phyloP scores from a whole-genome alignment of 371 early-diverging fungal species.

The Mortierella sp. region DNA sequence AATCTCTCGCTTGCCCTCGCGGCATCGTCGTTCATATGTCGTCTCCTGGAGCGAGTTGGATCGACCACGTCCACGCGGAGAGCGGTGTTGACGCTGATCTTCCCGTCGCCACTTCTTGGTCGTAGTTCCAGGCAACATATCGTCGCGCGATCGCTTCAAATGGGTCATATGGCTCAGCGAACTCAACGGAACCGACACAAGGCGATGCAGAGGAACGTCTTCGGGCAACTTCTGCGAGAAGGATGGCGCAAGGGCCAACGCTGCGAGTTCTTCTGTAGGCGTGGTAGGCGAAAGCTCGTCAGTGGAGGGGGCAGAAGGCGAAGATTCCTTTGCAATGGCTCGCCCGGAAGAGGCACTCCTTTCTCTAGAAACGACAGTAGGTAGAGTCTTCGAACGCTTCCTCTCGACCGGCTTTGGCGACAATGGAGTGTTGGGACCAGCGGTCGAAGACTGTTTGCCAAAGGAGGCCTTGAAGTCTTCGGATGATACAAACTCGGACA shows the following conservation, averaged over 20 bases:
- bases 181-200: slow-evolving; percentile 22
- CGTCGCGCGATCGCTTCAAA: slow-evolving; percentile 21
- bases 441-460: neutral
- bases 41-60: slow-evolving; percentile 15
- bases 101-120: slow-evolving; percentile 11
- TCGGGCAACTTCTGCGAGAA: neutral
- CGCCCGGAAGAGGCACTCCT: neutral
- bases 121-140: slow-evolving; percentile 1
- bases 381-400: slow-evolving; percentile 1
- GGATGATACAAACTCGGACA: slow-evolving; percentile 34
- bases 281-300: neutral
- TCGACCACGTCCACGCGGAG: slow-evolving; percentile 3
- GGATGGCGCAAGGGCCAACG: neutral
- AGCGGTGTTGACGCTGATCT: neutral
- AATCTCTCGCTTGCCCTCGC: slow-evolving; percentile 31
- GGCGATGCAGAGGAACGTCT: slow-evolving; percentile 14
- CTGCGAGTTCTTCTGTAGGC: neutral
- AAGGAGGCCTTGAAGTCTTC: slow-evolving; percentile 28
- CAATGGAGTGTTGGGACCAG: neutral
- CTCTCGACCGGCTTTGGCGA: neutral
- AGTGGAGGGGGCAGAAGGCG: neutral
- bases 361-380: neutral
- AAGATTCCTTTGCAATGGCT: neutral
- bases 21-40: slow-evolving; percentile 19
- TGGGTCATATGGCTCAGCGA: slow-evolving; percentile 18